Base-by-base conservation (phyloP, 1,139 yeast species). In the Blastobotrys ciferrii region DNA sequence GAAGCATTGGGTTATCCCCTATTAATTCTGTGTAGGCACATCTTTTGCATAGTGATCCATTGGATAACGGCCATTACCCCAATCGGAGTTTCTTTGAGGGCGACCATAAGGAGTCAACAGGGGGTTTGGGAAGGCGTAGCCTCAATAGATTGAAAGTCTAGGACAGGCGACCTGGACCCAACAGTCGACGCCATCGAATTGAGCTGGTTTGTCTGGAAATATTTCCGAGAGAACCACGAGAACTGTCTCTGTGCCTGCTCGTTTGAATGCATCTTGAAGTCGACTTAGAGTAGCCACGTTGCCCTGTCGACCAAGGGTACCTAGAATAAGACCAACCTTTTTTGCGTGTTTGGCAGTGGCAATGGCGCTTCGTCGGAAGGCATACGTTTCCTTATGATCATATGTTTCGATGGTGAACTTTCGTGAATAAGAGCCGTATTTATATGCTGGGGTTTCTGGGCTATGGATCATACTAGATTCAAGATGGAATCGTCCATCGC, bases 121-220 rank as follows among this genome's bases (percentile, higher is more conserved):
- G 0, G 99, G 99, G 63, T 86, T 87, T 51, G 83, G 81, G 63
- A 92, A 92, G 0, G 98, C 98, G 65, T 94, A 92, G 1, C 99
- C 99, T 98, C 99, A 92, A 65, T 92, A 98, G 40, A 92, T 92
- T 1, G 96, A 87, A 46, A 92, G 72, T 58, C 99, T 74, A 0
- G 99, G 99, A 65, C 99, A 92, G 0, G 98, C 99, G 3, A 92
- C 96, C 67, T 92, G 99, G 15, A 92, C 86, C 75, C 95, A 92
- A 4, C 91, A 95, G 68, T 92, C 98, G 17, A 92, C 81, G 61
- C 88, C 95, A 59, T 87, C 91, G 69, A 92, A 92, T 83, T 86
- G 85, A n/a, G 97, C 85, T 35, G 94, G 71, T 61, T 92, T 92
- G 48, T 82, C 87, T 0, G 99, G 99, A 67, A 92, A 89, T 11